These are phyloP conservation scores for Globisporangium emineosum DNA, from an alignment of 352 stramenopile genomes.

Conservation along the genomic window DNA sequence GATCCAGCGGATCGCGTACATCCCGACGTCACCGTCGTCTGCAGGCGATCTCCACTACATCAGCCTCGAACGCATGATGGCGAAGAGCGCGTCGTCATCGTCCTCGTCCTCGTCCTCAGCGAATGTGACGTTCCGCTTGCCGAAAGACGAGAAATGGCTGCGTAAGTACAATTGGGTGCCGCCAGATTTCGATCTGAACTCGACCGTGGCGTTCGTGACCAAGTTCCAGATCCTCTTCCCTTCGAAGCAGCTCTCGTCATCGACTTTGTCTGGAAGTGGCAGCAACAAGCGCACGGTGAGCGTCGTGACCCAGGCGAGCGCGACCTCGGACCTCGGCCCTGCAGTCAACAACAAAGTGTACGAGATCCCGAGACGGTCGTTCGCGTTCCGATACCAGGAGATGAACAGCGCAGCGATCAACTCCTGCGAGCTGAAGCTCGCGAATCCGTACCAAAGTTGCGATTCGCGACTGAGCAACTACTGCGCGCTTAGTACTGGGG, in stretches of 20 bases:
- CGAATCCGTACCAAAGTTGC: background rate
- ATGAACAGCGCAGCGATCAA: background rate
- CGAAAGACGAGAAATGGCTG: constrained; percentile 1
- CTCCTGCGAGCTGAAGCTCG: background rate
- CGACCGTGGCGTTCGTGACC: constrained; percentile 3
- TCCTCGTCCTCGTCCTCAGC: background rate
- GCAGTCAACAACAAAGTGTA: constrained; percentile 5
- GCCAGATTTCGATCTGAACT: background rate
- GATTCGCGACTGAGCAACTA: constrained; percentile 3
- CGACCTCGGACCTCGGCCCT: background rate
- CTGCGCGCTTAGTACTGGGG: background rate
- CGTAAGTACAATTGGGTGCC: constrained; percentile 4
- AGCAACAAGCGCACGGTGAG: background rate
- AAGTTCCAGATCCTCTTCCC: background rate
- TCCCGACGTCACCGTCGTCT: constrained; percentile 1
- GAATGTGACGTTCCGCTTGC: background rate
- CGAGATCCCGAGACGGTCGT: constrained; percentile 4
- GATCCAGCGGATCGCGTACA: constrained; percentile 5
- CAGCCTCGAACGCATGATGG: background rate
- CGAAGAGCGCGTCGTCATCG: background rate
- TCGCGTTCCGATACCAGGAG: background rate
- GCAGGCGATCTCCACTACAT: constrained; percentile 1
- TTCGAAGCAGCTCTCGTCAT: background rate
- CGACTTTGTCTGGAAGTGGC: background rate
- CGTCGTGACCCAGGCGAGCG: background rate